A percentile compares a stretch with the other conserved stretches of the same genome.
These are phyloP conservation scores for Tylopilus intermedius DNA, from an alignment of 768 basidiomycete genomes.

Conservation along the genomic window DNA sequence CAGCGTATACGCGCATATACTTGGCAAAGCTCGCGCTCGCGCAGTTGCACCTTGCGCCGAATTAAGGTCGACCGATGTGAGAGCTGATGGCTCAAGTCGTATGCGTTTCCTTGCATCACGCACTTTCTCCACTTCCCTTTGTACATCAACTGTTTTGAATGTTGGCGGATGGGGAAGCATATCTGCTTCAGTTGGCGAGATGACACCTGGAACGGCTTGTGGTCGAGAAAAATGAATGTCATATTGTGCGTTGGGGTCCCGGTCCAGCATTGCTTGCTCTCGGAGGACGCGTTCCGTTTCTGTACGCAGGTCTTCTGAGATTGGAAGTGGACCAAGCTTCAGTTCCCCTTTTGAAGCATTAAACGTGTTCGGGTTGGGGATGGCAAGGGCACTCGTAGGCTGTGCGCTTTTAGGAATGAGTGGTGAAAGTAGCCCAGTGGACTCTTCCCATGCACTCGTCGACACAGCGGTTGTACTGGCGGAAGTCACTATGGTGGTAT, in stretches of 20 bases:
- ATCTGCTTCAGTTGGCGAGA: conserved; percentile 64
- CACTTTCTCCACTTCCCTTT: conserved; percentile 84
- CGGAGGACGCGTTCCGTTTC: conserved; percentile 78
- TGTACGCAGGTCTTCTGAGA: conserved; percentile 71
- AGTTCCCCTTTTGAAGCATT: conserved; percentile 72
- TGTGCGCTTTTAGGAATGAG: conserved; percentile 63
- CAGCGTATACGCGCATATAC: conserved; percentile 91
- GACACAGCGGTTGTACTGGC: conserved; percentile 62
- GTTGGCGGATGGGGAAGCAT: conserved; percentile 75
- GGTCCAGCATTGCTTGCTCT: conserved; percentile 76
- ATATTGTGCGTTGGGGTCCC: conserved; percentile 62
- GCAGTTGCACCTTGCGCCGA: conserved; percentile 52
- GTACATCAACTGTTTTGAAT: conserved; percentile 83
- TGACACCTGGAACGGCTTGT: conserved; percentile 46
- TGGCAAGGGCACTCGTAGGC: conserved; percentile 28
- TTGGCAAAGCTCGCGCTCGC: conserved; percentile 71
- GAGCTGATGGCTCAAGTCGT: conserved; percentile 71
- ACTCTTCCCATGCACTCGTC: conserved; percentile 74
- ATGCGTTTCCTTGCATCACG: conserved; percentile 91
- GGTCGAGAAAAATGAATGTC: conserved; percentile 56
- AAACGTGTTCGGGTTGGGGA: conserved; percentile 65
- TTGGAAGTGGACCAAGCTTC: conserved; percentile 79
- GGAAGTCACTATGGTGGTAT: conserved; percentile 53
- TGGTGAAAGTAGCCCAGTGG: conserved; percentile 76
- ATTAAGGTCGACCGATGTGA: conserved; percentile 52